phyloP scores from a whole-genome alignment of 192 early-diverging fungal genomes.

The Coemansia reversa region DNA sequence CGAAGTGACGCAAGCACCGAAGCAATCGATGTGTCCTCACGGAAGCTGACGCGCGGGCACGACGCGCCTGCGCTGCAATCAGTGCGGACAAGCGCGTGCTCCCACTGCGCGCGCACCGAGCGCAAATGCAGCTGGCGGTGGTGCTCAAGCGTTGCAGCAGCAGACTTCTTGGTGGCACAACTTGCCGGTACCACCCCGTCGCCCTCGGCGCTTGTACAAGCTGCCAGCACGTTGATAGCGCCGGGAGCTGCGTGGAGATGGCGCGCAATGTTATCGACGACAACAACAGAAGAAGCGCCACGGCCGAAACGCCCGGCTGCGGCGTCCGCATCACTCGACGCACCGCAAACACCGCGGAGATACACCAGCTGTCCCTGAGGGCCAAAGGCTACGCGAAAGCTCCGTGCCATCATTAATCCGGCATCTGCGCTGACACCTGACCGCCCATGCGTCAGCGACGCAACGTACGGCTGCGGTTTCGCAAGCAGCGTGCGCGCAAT shows the following conservation, averaged over 20 bases:
- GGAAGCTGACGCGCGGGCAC: conserved; percentile 13
- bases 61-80: background rate
- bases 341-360: conserved; percentile 10
- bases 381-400: conserved; percentile 85
- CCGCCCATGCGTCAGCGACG: conserved; percentile 44
- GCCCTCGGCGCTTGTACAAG: background rate
- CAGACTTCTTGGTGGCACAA: background rate
- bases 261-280: conserved; percentile 53
- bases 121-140: conserved; percentile 19
- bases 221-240: background rate
- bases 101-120: conserved; percentile 29
- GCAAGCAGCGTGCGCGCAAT: conserved; percentile 16
- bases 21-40: conserved; percentile 17
- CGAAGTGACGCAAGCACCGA: conserved; percentile 12
- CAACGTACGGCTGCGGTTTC: conserved; percentile 25
- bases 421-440: conserved; percentile 64
- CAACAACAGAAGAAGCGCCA: conserved; percentile 13
- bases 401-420: conserved; percentile 76
- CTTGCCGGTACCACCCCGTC: background rate
- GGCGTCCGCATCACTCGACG: background rate
- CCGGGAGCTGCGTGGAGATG: conserved; percentile 32
- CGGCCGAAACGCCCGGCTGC: conserved; percentile 6
- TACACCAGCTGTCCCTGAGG: conserved; percentile 68
- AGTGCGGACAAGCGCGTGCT: conserved; percentile 12
- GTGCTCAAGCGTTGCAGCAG: background rate